Conservation (phyloP, 2,329 filamentous ascomycete species). For the Thielaviopsis punctulata region DNA sequence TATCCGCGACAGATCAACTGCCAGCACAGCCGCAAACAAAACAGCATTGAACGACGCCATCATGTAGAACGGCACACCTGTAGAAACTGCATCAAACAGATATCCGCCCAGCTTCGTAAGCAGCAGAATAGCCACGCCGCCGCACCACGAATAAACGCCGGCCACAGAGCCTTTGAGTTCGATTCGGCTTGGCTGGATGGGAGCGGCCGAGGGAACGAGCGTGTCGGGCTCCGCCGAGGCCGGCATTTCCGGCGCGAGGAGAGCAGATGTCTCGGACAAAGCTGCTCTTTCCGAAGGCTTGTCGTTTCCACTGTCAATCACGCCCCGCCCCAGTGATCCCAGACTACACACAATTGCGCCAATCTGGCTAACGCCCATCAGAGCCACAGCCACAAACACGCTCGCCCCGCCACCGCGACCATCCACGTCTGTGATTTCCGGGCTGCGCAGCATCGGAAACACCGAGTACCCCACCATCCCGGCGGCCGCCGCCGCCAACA, state of each 20-base stretch:
- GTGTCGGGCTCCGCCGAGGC: too few relatives aligned
- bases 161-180: constrained; percentile 83
- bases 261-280: not conserved
- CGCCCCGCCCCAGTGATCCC: constrained; percentile 68
- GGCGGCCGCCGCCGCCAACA: constrained; percentile 52
- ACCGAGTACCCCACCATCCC: constrained; percentile 63
- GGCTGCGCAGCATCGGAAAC: constrained; percentile 61
- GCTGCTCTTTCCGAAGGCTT: constrained; percentile 20
- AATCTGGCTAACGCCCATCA: constrained; percentile 87
- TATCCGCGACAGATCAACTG: constrained; percentile 28
- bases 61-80: constrained; percentile 79
- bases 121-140: constrained; percentile 75
- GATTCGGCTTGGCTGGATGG: constrained; percentile 27
- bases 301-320: constrained; percentile 32
- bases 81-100: constrained; percentile 60
- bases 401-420: constrained; percentile 48
- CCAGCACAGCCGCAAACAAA: constrained; percentile 40
- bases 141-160: constrained; percentile 81
- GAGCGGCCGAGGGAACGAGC: too few relatives aligned
- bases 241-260: too few relatives aligned
- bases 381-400: constrained; percentile 59
- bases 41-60: constrained; percentile 77
- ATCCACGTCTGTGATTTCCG: constrained; percentile 48
- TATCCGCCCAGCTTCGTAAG: constrained; percentile 82
- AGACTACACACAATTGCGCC: constrained; percentile 91